Evolutionary conservation across 352 stramenopile species (phyloP), one percentile per base, ranked within the genome.

Genomic region (Phytophthora boehmeriae): DNA sequence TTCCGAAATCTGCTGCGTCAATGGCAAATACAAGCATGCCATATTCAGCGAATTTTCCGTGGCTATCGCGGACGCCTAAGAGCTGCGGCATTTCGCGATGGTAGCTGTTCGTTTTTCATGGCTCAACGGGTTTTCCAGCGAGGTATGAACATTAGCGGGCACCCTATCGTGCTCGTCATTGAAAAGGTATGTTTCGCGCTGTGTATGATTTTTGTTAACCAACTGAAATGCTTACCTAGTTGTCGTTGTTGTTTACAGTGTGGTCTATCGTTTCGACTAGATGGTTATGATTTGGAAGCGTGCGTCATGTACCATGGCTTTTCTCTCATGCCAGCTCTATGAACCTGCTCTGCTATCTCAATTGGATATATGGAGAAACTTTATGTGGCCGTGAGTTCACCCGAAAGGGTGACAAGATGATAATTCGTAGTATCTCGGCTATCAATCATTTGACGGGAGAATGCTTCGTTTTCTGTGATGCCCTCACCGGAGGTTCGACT

Each of bases 41-140:
- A 72, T 0, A 85, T 92, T 48, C 83, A 92, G 39, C 71, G 83
- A 4, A 55, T 86, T 0, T 84, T 82, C 49, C 76, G 83, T 2
- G 83, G 83, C 6, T 72, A 77, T 48, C 62, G 70, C 19, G 83
- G 83, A 4, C 61, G 83, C 6, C 73, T 84, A 42, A 71, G 83
- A 23, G 83, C 78, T 14, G 64, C 76, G 30, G 76, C 78, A 34
- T 89, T 92, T 41, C 69, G 80, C 28, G 80, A 90, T 30, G 83
- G 83, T 5, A 90, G 74, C 16, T 81, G 79, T 23, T 87, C 77
- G 0, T 89, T 90, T 35, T 89, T 81, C 56, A 91, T 91, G 80
- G 66, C 71, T 5, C 75, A 90, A 43, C 57, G 75, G 13, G 78
- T 92, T 8, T 92, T 77, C 42, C 78, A 92, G 43, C 78, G 83